Evolutionary conservation across 1,139 yeast genomes (phyloP), one percentile per base, ranked within the genome.

Genomic region (Yamadazyma oceani): DNA sequence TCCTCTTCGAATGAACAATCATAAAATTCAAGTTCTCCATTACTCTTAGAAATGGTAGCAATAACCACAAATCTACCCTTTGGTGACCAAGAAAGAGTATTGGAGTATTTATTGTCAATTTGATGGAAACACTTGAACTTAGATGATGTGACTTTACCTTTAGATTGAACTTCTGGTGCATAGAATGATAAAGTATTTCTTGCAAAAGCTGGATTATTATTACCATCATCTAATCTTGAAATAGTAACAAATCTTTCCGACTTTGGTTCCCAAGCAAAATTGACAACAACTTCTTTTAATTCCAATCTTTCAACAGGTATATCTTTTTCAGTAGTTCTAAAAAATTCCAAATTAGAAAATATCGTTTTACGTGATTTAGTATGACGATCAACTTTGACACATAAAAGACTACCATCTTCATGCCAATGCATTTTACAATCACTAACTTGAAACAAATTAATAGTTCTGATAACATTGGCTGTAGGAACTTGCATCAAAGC

Each of bases 351-450:
- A 60, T 89, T 89, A 45, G 97, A 83, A 75, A 87, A 90, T 39
- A 85, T 66, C 16, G 96, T 86, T 75, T 94, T 94, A 64, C 86
- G 88, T 36, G 96, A 85, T 67, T 92, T 92, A 41, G 97, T 88
- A 66, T 89, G 96, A 69, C 97, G 88, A 62, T 90, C 97, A 50
- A 94, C 97, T 71, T 87, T 89, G 58, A 90, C 95, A 71, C 96
- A 87, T 60, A 94, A 70, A 64, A 72, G 84, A 54, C 82, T 82
- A 46, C 89, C 90, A 53, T 85, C 82, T 49, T 81, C 83, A 66
- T 92, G 97, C 99, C 99, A 94, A 73, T 84, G 90, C 73, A 94
- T 71, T 58, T 85, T 78, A 67, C 95, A 89, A 60, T 86, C 94
- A 42, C 89, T 78, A 41, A 92, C 98, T 67, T 92, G 96, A 74